Base-by-base conservation (phyloP, 345 rosid genomes). In the Salix brachista region DNA sequence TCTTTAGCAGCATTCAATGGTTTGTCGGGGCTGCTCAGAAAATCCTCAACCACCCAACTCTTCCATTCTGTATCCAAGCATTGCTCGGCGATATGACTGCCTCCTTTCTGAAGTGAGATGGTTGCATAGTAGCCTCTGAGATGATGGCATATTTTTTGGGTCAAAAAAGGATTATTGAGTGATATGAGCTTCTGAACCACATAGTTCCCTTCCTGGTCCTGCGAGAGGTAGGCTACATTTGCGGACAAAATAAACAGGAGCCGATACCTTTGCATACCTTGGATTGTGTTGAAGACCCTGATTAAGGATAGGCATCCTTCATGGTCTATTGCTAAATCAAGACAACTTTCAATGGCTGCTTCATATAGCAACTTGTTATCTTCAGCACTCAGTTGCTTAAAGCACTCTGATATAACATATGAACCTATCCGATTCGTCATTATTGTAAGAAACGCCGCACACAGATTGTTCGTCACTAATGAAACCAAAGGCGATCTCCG, bases 71-170 rank as follows among this genome's bases (percentile, higher is more conserved):
- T 70, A 18, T 62, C 69, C 75, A 84, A 25, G 67, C 82, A 70
- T 48, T 46, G 67, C 25, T 84, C 83, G 3, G 77, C 85, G 0
- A 84, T 77, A 69, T 79, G 79, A n/a, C 87, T 82, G 1, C 85
- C 87, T 4, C 72, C 58, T 77, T 77, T 71, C 54, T n/a, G 74
- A 70, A 70, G 6, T 5, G 85, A 84, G 26, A 84, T 77, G 41
- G 42, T 60, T 11, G 37, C 54, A 28, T 23, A 78, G 37, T 56
- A 46, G 28, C 78, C 82, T 25, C 41, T n/a, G 9, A 84, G 81
- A 8, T 18, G 14, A 2, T 7, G 2, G 42, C 70, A 69, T 28
- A 81, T 82, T 37, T 30, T 70, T 6, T 8, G 39, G 4, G 52
- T 71, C 56, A 77, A 52, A 5, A 8, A 9, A 1, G 81, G 80